Percentiles rank a stretch among this genome's conserved stretches.
Conservation (phyloP, 345 rosid species). For the Mallotus nudiflorus region DNA sequence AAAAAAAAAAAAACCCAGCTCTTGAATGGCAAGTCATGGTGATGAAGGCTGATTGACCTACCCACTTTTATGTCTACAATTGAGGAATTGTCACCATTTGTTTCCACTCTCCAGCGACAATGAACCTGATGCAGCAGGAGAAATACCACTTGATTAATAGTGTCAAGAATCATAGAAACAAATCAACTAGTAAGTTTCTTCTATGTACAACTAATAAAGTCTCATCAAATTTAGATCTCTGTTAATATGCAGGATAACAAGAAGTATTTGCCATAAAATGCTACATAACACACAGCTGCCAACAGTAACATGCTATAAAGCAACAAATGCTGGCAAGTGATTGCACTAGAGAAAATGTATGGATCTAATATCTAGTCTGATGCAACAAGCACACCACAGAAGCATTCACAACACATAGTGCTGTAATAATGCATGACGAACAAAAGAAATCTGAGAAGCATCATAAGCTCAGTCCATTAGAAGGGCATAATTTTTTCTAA, state of each 20-base stretch:
- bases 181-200: neutral
- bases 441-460: neutral
- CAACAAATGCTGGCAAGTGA: too few relatives aligned
- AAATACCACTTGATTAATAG: neutral
- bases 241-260: neutral
- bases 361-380: too few relatives aligned
- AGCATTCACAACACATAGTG: neutral
- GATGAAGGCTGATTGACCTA: conserved; percentile 37
- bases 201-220: neutral
- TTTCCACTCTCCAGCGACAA: conserved; percentile 75
- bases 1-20: neutral
- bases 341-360: too few relatives aligned
- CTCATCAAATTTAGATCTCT: neutral
- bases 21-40: neutral
- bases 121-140: conserved; percentile 62
- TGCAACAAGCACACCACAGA: too few relatives aligned
- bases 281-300: too few relatives aligned
- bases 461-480: neutral
- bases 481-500: too few relatives aligned
- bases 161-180: neutral
- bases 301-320: too few relatives aligned
- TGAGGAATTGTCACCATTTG: conserved; percentile 58
- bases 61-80: conserved; percentile 75
- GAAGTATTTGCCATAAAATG: neutral
- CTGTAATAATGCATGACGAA: neutral